A percentile compares a stretch with the other conserved stretches of the same genome.
These are phyloP conservation scores for Diplodia scrobiculata DNA, from an alignment of 2,329 filamentous ascomycete species.

Conservation along the genomic window DNA sequence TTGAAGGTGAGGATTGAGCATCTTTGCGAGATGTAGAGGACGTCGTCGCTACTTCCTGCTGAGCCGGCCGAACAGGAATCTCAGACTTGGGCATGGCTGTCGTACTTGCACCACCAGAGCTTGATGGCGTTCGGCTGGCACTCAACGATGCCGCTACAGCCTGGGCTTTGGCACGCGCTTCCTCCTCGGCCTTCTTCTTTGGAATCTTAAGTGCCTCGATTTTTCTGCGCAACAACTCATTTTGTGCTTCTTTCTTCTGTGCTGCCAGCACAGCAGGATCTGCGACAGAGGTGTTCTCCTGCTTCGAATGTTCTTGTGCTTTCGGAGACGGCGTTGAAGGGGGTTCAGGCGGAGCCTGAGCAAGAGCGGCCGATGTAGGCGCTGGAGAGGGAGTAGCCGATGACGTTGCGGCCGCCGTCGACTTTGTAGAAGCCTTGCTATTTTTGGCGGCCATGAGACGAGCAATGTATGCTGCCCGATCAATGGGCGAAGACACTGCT, in stretches of 20 bases:
- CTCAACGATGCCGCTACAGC: slow-evolving; percentile 15
- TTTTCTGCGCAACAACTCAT: slow-evolving; percentile 74
- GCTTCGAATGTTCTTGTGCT: neutral
- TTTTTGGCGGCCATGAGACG: slow-evolving; percentile 73
- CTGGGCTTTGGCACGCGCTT: slow-evolving; percentile 26
- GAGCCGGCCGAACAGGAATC: slow-evolving; percentile 14
- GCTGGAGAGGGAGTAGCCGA: slow-evolving; percentile 5
- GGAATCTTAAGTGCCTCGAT: slow-evolving; percentile 63
- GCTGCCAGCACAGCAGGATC: slow-evolving; percentile 37
- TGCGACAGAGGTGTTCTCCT: neutral
- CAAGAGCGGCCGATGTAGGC: neutral
- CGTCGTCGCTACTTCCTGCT: neutral
- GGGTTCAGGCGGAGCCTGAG: neutral
- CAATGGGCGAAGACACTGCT: slow-evolving; percentile 48
- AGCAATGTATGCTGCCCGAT: slow-evolving; percentile 75
- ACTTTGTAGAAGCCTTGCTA: slow-evolving; percentile 41
- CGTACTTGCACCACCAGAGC: neutral
- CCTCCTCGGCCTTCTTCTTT: slow-evolving; percentile 22
- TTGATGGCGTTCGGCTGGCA: slow-evolving; percentile 12
- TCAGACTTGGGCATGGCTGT: slow-evolving; percentile 2
- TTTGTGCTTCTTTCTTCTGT: slow-evolving; percentile 64
- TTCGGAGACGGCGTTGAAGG: neutral
- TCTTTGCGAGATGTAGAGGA: slow-evolving; percentile 2
- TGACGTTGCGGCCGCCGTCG: neutral
- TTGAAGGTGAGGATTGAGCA: slow-evolving; percentile 18